Conservation (phyloP, 257 asterid species). For the Cordia subcordata region DNA sequence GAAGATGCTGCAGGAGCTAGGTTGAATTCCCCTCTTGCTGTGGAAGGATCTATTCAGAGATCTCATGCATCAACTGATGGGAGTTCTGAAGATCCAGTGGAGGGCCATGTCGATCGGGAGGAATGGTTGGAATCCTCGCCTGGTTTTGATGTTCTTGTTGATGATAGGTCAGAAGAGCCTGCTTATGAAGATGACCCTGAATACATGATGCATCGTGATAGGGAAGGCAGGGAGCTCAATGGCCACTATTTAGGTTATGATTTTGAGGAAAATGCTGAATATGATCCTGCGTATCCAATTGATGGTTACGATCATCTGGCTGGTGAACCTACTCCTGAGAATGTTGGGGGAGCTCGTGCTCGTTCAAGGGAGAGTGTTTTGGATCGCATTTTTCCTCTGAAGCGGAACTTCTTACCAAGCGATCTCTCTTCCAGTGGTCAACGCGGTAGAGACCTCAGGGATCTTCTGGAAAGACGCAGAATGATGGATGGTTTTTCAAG, state of each 20-base stretch:
- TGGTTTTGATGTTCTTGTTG: slow-evolving; percentile 41
- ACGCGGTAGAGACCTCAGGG: slow-evolving; percentile 23
- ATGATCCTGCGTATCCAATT: slow-evolving; percentile 29
- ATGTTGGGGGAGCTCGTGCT: background rate
- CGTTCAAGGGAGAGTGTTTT: slow-evolving; percentile 10
- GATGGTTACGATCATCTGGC: slow-evolving; percentile 8
- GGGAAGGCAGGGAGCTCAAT: slow-evolving; percentile 18
- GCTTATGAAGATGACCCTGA: slow-evolving; percentile 22
- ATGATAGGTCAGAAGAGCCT: slow-evolving; percentile 23
- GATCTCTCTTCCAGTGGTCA: slow-evolving; percentile 7
- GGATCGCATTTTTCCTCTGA: slow-evolving; percentile 10
- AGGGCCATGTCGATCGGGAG: no score
- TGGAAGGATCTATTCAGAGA: slow-evolving; percentile 14
- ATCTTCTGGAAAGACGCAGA: slow-evolving; percentile 27
- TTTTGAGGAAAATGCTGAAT: slow-evolving; percentile 18
- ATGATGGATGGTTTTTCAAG: slow-evolving; percentile 8
- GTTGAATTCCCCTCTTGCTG: slow-evolving; percentile 14
- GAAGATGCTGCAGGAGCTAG: slow-evolving; percentile 26
- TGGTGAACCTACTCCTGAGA: slow-evolving; percentile 5
- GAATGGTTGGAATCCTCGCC: no score
- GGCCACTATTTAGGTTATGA: slow-evolving; percentile 21
- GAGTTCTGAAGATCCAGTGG: no score
- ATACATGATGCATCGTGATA: slow-evolving; percentile 16
- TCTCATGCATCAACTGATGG: slow-evolving; percentile 14
- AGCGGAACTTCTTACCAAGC: slow-evolving; percentile 9